These are phyloP conservation scores for Acanthochlamys bracteata DNA, from an alignment of 106 monocot genomes.

Conservation along the genomic window DNA sequence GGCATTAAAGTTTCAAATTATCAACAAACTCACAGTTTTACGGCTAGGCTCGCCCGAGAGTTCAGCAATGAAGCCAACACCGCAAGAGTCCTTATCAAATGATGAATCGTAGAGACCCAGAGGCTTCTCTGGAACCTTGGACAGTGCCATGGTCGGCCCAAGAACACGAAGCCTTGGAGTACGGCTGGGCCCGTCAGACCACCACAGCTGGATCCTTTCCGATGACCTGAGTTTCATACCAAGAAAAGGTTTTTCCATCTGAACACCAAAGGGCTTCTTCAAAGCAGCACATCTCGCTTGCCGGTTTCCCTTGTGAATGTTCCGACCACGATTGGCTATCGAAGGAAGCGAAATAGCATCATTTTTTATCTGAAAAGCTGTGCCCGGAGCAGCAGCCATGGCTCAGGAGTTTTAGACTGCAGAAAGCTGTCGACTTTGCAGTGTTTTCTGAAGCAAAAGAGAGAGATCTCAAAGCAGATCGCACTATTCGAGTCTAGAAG, in stretches of 20 bases:
- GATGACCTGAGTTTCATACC: constrained; percentile 28
- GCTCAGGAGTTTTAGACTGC: background rate
- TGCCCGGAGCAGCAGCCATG: constrained; percentile 54
- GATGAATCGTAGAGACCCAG: constrained; percentile 87
- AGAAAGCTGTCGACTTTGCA: background rate
- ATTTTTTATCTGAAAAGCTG: constrained; percentile 30
- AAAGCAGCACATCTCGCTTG: constrained; percentile 19
- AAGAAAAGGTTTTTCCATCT: no score
- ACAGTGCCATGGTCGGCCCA: constrained; percentile 56
- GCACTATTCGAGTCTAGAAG: no score
- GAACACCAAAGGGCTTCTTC: no score
- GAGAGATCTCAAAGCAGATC: background rate
- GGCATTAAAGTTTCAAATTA: background rate
- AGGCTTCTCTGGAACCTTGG: constrained; percentile 85
- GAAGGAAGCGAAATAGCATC: constrained; percentile 23
- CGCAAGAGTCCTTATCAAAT: constrained; percentile 90
- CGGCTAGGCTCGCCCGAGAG: constrained; percentile 71
- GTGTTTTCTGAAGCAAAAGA: background rate
- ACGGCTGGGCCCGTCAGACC: constrained; percentile 39
- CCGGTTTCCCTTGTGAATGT: constrained; percentile 17
- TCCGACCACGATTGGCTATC: constrained; percentile 4
- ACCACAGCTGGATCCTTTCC: constrained; percentile 48
- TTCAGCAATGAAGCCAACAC: constrained; percentile 94
- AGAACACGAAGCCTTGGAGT: constrained; percentile 36
- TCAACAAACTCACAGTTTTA: constrained; percentile 51